phyloP scores from a whole-genome alignment of 805 yeast species.

The Citeromyces nyonsensis region DNA sequence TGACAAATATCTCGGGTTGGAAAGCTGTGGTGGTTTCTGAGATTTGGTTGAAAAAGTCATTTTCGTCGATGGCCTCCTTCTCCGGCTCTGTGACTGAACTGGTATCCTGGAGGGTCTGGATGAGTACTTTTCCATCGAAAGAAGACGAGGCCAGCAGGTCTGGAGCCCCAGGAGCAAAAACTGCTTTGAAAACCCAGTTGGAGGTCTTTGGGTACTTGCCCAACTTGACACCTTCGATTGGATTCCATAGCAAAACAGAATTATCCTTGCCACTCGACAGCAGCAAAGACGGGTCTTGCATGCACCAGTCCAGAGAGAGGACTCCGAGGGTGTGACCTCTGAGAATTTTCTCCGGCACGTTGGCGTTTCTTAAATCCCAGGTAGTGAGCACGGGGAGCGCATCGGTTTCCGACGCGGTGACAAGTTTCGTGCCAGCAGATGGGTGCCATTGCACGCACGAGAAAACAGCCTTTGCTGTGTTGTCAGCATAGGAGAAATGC shows the following conservation, averaged over 20 bases:
- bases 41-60: slow-evolving; percentile 76
- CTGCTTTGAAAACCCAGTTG: slow-evolving; percentile 85
- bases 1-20: slow-evolving; percentile 53
- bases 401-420: slow-evolving; percentile 80
- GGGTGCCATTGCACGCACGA: slow-evolving; percentile 95
- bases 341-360: slow-evolving; percentile 70
- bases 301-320: slow-evolving; percentile 87
- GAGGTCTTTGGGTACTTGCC: slow-evolving; percentile 87
- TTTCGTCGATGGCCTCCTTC: slow-evolving; percentile 32
- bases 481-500: slow-evolving; percentile 59
- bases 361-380: slow-evolving; percentile 92
- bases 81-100: slow-evolving; percentile 34
- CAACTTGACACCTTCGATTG: slow-evolving; percentile 50
- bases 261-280: slow-evolving; percentile 91
- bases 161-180: slow-evolving; percentile 79
- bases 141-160: slow-evolving; percentile 83
- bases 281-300: slow-evolving; percentile 60
- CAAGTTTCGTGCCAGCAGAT: slow-evolving; percentile 63
- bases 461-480: slow-evolving; percentile 46
- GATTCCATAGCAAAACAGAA: slow-evolving; percentile 82
- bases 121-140: slow-evolving; percentile 65
- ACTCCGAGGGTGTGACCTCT: slow-evolving; percentile 82
- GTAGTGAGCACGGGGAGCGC: slow-evolving; percentile 63
- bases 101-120: slow-evolving; percentile 85
- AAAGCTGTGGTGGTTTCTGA: slow-evolving; percentile 45